Evolutionary conservation across 495 filamentous ascomycete species (phyloP), one percentile per base, ranked within the genome.

Genomic region (Penicillium daleae): DNA sequence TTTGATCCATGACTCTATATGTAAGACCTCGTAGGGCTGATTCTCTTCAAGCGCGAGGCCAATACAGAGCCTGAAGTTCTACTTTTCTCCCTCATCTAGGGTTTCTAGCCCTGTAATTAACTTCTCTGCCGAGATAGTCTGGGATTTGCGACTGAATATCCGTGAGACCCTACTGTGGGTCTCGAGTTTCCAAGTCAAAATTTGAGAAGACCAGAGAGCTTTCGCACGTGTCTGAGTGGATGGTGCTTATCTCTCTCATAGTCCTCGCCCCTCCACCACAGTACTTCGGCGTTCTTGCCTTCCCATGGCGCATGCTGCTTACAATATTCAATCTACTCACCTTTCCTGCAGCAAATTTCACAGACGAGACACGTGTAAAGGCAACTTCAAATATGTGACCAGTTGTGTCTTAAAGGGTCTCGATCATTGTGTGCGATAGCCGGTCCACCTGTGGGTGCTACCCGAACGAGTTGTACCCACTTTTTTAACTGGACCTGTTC

Each of bases 401-500:
- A 8, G 13, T 19, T 33, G 29, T 24, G 44, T 19, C 32, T 40
- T 42, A 17, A 31, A 51, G 26, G 48, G 54, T 42, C 48, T 53
- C 46, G 48, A 63, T 53, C 49, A 50, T 64, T 64, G 57, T 57
- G 62, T 60, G 62, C 42, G 33, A 52, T 56, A 21, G 22, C n/a
- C 12, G 62, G 44, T 48, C 57, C 62, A 64, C 62, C 46, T 24
- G 44, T 44, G 57, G 42, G 37, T 51, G 62, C 32, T 60, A 40
- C 52, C 31, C 51, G 44, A 56, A 49, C 31, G 32, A 33, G 40
- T 42, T 42, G 24, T 51, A 64, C 52, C 62, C 62, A 60, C 62
- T 60, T 59, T 64, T 60, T 33, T 17, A 37, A 54, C 26, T 40
- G 52, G 53, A 46, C 29, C 39, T 44, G 39, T 27, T 52, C 46